phyloP scores from a whole-genome alignment of 2,329 filamentous ascomycete species.

The Ophiostoma sp. region DNA sequence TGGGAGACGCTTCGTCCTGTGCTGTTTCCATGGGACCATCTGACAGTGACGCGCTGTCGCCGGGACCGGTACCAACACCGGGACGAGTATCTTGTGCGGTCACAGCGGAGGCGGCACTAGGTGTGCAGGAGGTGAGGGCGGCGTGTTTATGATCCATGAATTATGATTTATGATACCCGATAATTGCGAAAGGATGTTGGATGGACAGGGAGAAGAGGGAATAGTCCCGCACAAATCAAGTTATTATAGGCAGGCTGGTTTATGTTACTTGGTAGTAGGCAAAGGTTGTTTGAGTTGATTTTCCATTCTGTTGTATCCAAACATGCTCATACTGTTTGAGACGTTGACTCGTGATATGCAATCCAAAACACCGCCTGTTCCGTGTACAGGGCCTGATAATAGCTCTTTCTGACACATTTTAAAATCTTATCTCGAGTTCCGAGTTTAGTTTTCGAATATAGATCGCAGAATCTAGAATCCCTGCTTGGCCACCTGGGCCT shows the following conservation, averaged over 20 bases:
- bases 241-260: conserved; percentile 11
- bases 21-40: conserved; percentile 26
- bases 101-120: conserved; percentile 4
- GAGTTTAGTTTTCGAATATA: too few relatives aligned
- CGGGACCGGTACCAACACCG: conserved; percentile 26
- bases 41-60: conserved; percentile 21
- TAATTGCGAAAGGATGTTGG: neutral
- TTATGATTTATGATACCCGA: conserved; percentile 13
- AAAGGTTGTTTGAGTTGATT: neutral
- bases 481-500: conserved; percentile 33
- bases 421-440: too few relatives aligned
- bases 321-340: neutral
- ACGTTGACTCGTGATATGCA: neutral
- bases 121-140: neutral
- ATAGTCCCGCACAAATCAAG: too few relatives aligned
- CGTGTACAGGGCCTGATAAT: too few relatives aligned
- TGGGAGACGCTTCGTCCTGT: conserved; percentile 26
- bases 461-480: conserved; percentile 27
- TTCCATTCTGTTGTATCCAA: neutral
- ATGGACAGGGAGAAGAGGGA: neutral
- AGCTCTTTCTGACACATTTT: too few relatives aligned
- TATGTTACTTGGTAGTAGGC: neutral
- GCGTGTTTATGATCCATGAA: neutral
- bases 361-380: neutral
- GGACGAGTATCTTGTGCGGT: conserved; percentile 26